phyloP scores from a whole-genome alignment of 805 yeast genomes.

The Scheffersomyces stipitis region DNA sequence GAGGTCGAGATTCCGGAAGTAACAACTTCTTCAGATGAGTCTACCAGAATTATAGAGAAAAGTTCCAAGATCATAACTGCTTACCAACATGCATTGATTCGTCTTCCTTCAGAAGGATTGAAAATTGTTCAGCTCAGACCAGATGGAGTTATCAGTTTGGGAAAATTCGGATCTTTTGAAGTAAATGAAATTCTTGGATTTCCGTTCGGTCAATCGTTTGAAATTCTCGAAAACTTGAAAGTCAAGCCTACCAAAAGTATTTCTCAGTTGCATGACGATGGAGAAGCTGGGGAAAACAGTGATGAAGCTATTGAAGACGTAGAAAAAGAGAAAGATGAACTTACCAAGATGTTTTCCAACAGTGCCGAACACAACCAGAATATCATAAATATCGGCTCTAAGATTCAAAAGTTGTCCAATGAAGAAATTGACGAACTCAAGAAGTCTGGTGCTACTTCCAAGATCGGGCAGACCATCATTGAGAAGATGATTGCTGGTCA shows the following conservation, averaged over 20 bases:
- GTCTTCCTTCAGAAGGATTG: constrained; percentile 78
- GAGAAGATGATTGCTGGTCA: constrained; percentile 81
- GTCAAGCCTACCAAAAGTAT: constrained; percentile 51
- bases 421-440: constrained; percentile 87
- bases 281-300: constrained; percentile 28
- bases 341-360: constrained; percentile 36
- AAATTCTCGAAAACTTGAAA: constrained; percentile 58
- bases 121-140: constrained; percentile 68
- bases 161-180: constrained; percentile 87
- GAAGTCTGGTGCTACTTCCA: constrained; percentile 59
- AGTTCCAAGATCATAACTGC: constrained; percentile 38
- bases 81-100: constrained; percentile 59
- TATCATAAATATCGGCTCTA: constrained; percentile 63
- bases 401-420: constrained; percentile 69
- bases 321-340: constrained; percentile 34
- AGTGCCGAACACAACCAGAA: constrained; percentile 65
- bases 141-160: constrained; percentile 66
- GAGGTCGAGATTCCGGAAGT: no score
- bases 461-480: constrained; percentile 73
- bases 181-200: constrained; percentile 76
- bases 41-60: constrained; percentile 10
- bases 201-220: constrained; percentile 88
- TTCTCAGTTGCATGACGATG: constrained; percentile 28
- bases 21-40: no score
- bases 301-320: constrained; percentile 17